Evolutionary conservation across 345 rosid genomes (phyloP).

Genomic region (Triadica sebifera): DNA sequence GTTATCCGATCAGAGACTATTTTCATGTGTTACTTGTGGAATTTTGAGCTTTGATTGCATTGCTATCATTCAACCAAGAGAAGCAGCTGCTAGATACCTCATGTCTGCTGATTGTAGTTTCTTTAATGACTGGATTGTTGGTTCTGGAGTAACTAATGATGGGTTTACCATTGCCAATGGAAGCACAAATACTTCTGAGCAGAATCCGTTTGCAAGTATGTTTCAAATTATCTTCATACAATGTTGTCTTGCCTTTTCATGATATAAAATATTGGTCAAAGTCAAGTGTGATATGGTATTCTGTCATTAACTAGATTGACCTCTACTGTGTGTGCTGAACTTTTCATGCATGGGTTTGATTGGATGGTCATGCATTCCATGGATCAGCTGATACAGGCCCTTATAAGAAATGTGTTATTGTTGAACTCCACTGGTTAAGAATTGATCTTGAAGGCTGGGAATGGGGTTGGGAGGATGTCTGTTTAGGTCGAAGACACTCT

Average conservation of each 20-base stretch:
- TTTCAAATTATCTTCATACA: constrained; percentile 20
- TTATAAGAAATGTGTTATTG: neutral
- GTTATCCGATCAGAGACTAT: constrained; percentile 82
- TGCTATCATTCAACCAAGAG: constrained; percentile 82
- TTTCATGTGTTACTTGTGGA: constrained; percentile 92
- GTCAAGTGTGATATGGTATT: constrained; percentile 3
- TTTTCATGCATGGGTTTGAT: neutral
- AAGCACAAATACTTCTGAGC: constrained; percentile 30
- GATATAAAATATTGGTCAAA: constrained; percentile 1
- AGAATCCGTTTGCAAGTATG: constrained; percentile 46
- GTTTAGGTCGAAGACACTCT: neutral
- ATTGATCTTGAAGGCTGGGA: neutral
- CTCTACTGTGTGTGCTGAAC: neutral
- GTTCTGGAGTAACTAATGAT: constrained; percentile 47
- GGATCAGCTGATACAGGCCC: neutral
- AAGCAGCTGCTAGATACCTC: constrained; percentile 75
- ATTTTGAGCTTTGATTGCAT: constrained; percentile 79
- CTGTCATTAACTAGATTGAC: neutral
- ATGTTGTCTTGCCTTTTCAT: neutral
- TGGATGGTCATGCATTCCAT: constrained; percentile 3
- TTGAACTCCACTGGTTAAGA: neutral
- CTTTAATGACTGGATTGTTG: constrained; percentile 76
- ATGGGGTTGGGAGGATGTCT: neutral
- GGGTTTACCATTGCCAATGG: constrained; percentile 27
- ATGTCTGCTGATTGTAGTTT: constrained; percentile 93